phyloP scores from a whole-genome alignment of 176 grass and related monocot species.

The Phoenix roebelenii region DNA sequence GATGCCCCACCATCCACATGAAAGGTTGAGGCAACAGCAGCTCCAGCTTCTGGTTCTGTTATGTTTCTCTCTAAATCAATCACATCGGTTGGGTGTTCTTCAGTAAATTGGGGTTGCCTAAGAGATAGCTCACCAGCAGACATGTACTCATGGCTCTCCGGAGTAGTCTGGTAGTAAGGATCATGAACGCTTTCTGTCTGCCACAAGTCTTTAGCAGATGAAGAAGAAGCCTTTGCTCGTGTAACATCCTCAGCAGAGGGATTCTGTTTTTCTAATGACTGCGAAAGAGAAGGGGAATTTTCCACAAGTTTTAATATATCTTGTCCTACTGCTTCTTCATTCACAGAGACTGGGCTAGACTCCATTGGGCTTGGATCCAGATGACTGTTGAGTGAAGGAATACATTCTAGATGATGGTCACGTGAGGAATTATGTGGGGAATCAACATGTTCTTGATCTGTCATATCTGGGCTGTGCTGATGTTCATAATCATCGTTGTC shows the following conservation, averaged over 20 bases:
- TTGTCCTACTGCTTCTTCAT: constrained; percentile 7
- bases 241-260: not conserved
- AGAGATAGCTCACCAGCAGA: constrained; percentile 20
- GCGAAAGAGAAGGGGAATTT: constrained; percentile 9
- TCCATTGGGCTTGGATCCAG: constrained; percentile 13
- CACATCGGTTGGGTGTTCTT: constrained; percentile 17
- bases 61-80: constrained; percentile 24
- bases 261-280: constrained; percentile 21
- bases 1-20: constrained; percentile 15
- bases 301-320: constrained; percentile 5
- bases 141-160: constrained; percentile 20
- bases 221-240: constrained; percentile 20
- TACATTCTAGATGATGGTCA: constrained; percentile 4
- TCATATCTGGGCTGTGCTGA: constrained; percentile 7
- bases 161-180: constrained; percentile 19
- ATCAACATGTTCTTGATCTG: constrained; percentile 8
- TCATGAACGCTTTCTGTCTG: constrained; percentile 14
- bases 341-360: constrained; percentile 6
- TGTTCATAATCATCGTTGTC: constrained; percentile 19
- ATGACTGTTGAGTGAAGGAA: constrained; percentile 19
- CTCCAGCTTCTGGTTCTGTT: constrained; percentile 16
- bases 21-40: constrained; percentile 17
- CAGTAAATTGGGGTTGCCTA: constrained; percentile 21
- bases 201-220: constrained; percentile 23
- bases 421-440: not conserved